Conservation (phyloP, 129 eudicot genomes). For the Lactuca saligna region DNA sequence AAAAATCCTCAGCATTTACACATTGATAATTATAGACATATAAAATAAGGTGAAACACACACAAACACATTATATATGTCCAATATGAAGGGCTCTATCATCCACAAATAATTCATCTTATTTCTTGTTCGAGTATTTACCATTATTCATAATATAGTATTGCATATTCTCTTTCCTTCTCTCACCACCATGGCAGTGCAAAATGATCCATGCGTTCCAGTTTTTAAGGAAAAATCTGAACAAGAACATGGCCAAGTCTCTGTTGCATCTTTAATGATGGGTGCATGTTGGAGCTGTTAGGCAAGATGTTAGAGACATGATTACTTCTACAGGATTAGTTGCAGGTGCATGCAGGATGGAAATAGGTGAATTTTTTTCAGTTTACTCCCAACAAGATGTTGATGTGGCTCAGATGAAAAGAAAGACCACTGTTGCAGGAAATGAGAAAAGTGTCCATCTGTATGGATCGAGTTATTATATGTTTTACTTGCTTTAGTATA, state of each 20-base stretch:
- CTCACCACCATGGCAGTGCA: conserved; percentile 20
- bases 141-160: neutral
- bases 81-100: conserved; percentile 15
- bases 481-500: no score
- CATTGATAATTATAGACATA: conserved; percentile 16
- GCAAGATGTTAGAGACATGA: conserved; percentile 26
- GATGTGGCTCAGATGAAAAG: conserved; percentile 35
- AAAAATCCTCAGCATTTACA: neutral
- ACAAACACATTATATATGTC: conserved; percentile 12
- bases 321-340: conserved; percentile 30
- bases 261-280: conserved; percentile 32
- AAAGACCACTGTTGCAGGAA: neutral
- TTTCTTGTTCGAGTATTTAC: neutral
- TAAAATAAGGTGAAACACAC: neutral
- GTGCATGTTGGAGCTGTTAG: conserved; percentile 35
- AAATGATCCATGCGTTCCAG: neutral
- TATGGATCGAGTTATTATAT: no score
- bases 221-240: neutral
- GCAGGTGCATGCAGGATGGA: conserved; percentile 40
- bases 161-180: neutral
- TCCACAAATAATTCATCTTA: conserved; percentile 20
- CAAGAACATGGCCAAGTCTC: conserved; percentile 3
- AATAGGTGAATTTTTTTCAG: conserved; percentile 28
- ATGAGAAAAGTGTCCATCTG: neutral
- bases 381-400: conserved; percentile 27